Base-by-base conservation (phyloP, 345 rosid genomes). In the Pistacia integerrima region DNA sequence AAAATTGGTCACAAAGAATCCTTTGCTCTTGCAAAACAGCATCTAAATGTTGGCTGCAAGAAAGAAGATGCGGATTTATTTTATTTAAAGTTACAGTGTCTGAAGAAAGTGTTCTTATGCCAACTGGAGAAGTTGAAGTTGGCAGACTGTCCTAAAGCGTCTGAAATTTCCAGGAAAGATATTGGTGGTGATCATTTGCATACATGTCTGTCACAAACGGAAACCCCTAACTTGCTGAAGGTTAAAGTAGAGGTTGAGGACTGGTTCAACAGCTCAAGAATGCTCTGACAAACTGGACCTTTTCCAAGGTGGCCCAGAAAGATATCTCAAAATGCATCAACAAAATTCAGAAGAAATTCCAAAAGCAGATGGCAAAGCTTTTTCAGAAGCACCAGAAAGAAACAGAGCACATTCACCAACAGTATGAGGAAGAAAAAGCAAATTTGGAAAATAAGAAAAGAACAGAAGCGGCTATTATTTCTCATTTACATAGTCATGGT, bases 1-100 rank as follows among this genome's bases (percentile, higher is more conserved):
- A 90, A 90, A 82, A 80, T 90, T 75, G 78, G 82, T 80, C 90
- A 77, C 81, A 87, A 80, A 79, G 91, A 86, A 81, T 91, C 97
- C 22, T 80, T 96, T 80, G 89, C 69, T 54, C 89, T 84, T 72
- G 97, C 94, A 49, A 89, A 85, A 83, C 76, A 84, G 78, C 89
- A 82, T 81, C 79, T 96, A 66, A 83, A 85, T 67, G 92, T 89
- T 74, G 44, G 61, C 56, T 96, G 98, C 89, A 83, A 77, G 74
- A 85, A 78, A 83, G 90, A 83, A 74, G 93, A 93, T 79, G 91
- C 87, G 41, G 90, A 92, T 67, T 79, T 70, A 81, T 78, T 88
- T 36, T 90, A 88, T 80, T 87, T 89, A 22, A 72, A 81, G 78
- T 72, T 94, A 80, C 84, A 78, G 62, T 86, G 85, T 82, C 66